Evolutionary conservation across 805 yeast species (phyloP).

Genomic region (Blastobotrys chiropterorum): DNA sequence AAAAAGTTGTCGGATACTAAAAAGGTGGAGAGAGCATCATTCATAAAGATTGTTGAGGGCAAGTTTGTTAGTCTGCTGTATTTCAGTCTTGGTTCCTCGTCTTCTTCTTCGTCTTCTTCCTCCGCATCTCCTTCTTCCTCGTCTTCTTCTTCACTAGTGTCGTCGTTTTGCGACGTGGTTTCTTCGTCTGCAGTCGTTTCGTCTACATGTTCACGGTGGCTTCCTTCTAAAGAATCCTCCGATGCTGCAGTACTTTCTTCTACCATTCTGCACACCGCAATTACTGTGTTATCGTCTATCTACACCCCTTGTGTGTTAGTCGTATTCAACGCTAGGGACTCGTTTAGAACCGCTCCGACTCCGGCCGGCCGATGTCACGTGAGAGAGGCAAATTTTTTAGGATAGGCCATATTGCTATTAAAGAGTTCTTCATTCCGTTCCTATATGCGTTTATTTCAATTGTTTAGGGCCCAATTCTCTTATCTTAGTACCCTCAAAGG

Average conservation of each 20-base stretch:
- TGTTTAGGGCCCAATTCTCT: no score
- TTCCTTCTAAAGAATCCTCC: not conserved
- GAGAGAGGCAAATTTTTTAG: no score
- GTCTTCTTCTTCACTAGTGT: conserved; percentile 19
- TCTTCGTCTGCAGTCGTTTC: no score
- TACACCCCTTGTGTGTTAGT: not conserved
- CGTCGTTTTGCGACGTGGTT: conserved; percentile 10
- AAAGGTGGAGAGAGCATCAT: conserved; percentile 75
- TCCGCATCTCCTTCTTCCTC: conserved; percentile 18
- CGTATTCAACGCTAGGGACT: not conserved
- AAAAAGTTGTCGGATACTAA: conserved; percentile 53
- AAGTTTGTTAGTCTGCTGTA: conserved; percentile 64
- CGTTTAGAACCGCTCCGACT: not conserved
- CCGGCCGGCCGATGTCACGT: not conserved
- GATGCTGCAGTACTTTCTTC: conserved; percentile 3
- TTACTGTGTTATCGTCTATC: not conserved
- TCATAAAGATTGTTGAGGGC: conserved; percentile 62
- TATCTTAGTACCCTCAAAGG: no score
- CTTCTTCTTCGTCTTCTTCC: conserved; percentile 27
- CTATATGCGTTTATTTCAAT: no score
- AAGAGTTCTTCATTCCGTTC: not conserved
- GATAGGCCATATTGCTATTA: not conserved
- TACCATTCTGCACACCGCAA: not conserved
- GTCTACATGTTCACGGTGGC: no score
- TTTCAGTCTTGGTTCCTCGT: conserved; percentile 44